A percentile compares a stretch with the other conserved stretches of the same genome.
These are phyloP conservation scores for Fusarium sororula DNA, from an alignment of 2,329 filamentous ascomycete genomes.

Conservation along the genomic window DNA sequence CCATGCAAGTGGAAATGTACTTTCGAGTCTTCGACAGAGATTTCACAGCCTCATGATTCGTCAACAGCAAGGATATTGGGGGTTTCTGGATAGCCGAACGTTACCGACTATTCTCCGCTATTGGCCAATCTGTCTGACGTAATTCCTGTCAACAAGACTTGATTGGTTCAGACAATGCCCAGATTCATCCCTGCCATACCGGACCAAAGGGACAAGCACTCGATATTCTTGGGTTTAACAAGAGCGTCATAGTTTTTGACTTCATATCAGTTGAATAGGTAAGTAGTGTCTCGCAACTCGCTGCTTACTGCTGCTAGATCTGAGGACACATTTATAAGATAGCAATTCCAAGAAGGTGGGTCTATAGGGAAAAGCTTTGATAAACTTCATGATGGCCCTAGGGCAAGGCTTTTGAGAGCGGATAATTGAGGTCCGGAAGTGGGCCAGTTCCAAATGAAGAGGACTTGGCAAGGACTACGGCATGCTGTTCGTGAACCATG, in stretches of 20 bases:
- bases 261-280: conserved; percentile 9
- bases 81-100: conserved; percentile 31
- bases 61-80: conserved; percentile 12
- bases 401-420: conserved; percentile 10
- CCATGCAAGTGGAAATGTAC: conserved; percentile 30
- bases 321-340: background rate
- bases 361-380: conserved; percentile 8
- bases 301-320: background rate
- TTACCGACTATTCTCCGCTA: conserved; percentile 41
- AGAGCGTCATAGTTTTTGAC: conserved; percentile 1
- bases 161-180: conserved; percentile 31
- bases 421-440: conserved; percentile 18
- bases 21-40: conserved; percentile 32
- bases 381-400: conserved; percentile 24
- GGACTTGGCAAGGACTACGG: conserved; percentile 26
- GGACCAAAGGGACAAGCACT: conserved; percentile 35
- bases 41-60: conserved; percentile 38
- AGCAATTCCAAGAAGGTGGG: conserved; percentile 15
- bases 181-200: conserved; percentile 33
- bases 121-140: conserved; percentile 13
- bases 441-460: conserved; percentile 1
- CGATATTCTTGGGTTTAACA: background rate
- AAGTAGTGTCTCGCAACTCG: background rate
- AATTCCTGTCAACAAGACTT: background rate
- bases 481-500: conserved; percentile 27